These are phyloP conservation scores for Cryptococcus jaspeensis DNA, from an alignment of 1,284 basidiomycete species.

Conservation along the genomic window DNA sequence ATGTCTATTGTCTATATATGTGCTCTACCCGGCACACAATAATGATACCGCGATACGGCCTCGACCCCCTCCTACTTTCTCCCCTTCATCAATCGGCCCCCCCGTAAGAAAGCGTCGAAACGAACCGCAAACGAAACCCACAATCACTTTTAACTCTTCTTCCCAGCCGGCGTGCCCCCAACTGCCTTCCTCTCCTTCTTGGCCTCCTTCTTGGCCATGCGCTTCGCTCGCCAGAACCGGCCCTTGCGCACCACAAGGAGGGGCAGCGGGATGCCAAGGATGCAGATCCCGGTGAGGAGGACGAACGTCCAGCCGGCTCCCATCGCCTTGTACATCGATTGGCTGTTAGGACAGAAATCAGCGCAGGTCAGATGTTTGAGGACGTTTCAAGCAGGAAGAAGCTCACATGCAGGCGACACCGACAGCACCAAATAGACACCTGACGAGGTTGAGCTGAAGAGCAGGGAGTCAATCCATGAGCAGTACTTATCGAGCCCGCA, in stretches of 20 bases:
- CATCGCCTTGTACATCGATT: conserved; percentile 37
- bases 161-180: too few species aligned
- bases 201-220: conserved; percentile 10
- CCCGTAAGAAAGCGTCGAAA: too few species aligned
- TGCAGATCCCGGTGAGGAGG: conserved; percentile 37
- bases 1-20: background rate
- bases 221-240: conserved; percentile 32
- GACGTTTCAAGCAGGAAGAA: background rate
- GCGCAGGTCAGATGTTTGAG: background rate
- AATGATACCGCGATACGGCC: too few species aligned
- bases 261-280: conserved; percentile 31
- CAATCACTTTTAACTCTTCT: too few species aligned
- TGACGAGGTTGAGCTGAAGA: conserved; percentile 43
- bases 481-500: background rate
- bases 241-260: conserved; percentile 31
- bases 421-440: conserved; percentile 48
- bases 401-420: conserved; percentile 40
- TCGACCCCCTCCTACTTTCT: too few species aligned
- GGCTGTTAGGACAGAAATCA: conserved; percentile 3
- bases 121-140: too few species aligned
- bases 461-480: background rate
- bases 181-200: conserved; percentile 2
- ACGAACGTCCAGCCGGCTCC: conserved; percentile 49
- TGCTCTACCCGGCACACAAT: too few species aligned
- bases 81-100: too few species aligned